Conservation (phyloP, 495 filamentous ascomycete species). For the Stereocaulon alpinum region DNA sequence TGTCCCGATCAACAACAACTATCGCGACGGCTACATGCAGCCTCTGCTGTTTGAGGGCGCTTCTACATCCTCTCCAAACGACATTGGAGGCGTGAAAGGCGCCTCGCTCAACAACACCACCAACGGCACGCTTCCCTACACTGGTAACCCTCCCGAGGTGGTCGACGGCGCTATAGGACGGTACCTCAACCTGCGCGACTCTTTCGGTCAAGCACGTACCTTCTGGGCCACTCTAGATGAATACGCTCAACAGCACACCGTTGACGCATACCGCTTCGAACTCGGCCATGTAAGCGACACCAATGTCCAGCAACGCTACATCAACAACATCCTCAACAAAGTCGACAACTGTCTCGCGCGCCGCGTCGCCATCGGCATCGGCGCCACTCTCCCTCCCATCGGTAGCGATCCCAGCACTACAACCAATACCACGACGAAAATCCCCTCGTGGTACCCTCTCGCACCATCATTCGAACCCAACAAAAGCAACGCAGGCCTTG, state of each 20-base stretch:
- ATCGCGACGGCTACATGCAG: conserved; percentile 47
- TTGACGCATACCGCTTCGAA: conserved; percentile 75
- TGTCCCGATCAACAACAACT: conserved; percentile 39
- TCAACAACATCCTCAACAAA: conserved; percentile 59
- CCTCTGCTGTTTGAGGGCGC: conserved; percentile 8
- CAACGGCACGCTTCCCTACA: conserved; percentile 34
- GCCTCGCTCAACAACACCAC: conserved; percentile 7
- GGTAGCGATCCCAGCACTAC: conserved; percentile 38
- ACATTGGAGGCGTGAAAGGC: conserved; percentile 6
- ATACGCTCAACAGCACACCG: conserved; percentile 63
- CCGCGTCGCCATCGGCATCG: conserved; percentile 55
- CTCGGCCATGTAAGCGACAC: conserved; percentile 45
- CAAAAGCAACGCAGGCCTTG: conserved; percentile 50
- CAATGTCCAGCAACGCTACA: conserved; percentile 43
- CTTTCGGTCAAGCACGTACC: conserved; percentile 65
- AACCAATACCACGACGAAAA: conserved; percentile 34
- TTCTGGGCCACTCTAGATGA: conserved; percentile 67
- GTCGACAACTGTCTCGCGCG: conserved; percentile 59
- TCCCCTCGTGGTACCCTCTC: conserved; percentile 46
- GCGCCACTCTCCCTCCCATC: conserved; percentile 38
- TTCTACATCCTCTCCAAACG: conserved; percentile 1
- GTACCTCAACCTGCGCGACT: conserved; percentile 56
- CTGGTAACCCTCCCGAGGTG: conserved; percentile 40
- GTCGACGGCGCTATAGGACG: conserved; percentile 41
- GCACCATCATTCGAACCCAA: conserved; percentile 33